A percentile compares a stretch with the other conserved stretches of the same genome.
These are phyloP conservation scores for Gaeumannomyces sp. DNA, from an alignment of 2,329 filamentous ascomycete genomes.

Conservation along the genomic window DNA sequence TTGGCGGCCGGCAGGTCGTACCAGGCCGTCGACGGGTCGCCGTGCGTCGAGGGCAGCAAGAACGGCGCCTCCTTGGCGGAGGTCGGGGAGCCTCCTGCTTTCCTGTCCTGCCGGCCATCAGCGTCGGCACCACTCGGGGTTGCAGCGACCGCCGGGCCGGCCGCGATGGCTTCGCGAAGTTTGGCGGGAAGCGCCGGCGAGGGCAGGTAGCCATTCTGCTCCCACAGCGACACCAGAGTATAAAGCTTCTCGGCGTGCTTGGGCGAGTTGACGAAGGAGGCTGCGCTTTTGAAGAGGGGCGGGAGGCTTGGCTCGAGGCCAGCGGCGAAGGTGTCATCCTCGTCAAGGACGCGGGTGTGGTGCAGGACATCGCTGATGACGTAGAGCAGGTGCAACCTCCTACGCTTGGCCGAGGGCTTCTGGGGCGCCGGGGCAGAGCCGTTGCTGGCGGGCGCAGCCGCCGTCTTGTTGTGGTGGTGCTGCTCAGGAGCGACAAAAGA, in stretches of 20 bases:
- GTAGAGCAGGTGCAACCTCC: slow-evolving; percentile 70
- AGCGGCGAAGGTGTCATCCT: slow-evolving; percentile 44
- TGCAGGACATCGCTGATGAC: slow-evolving; percentile 73
- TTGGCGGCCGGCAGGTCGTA: slow-evolving; percentile 79
- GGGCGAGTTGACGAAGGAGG: slow-evolving; percentile 52
- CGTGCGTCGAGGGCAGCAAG: slow-evolving; percentile 69
- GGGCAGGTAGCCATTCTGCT: slow-evolving; percentile 57
- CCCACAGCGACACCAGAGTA: slow-evolving; percentile 64
- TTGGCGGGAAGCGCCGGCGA: slow-evolving; percentile 42
- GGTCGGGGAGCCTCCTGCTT: slow-evolving; percentile 12
- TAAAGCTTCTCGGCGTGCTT: slow-evolving; percentile 61
- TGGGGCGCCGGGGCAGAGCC: slow-evolving; percentile 19
- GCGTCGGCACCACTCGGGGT: neutral
- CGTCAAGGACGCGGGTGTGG: slow-evolving; percentile 51
- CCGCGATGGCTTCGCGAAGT: slow-evolving; percentile 51
- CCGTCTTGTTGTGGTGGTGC: slow-evolving; percentile 20
- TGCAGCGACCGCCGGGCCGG: slow-evolving; percentile 18
- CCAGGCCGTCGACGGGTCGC: slow-evolving; percentile 66
- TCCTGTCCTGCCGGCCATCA: slow-evolving; percentile 6
- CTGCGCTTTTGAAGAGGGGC: slow-evolving; percentile 53
- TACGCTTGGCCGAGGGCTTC: slow-evolving; percentile 56
- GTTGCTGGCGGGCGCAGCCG: slow-evolving; percentile 11
- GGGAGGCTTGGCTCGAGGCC: slow-evolving; percentile 54
- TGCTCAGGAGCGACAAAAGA: slow-evolving; percentile 37
- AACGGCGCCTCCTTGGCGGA: slow-evolving; percentile 53